phyloP scores from a whole-genome alignment of 257 asterid species.

The Fraxinus excelsior region DNA sequence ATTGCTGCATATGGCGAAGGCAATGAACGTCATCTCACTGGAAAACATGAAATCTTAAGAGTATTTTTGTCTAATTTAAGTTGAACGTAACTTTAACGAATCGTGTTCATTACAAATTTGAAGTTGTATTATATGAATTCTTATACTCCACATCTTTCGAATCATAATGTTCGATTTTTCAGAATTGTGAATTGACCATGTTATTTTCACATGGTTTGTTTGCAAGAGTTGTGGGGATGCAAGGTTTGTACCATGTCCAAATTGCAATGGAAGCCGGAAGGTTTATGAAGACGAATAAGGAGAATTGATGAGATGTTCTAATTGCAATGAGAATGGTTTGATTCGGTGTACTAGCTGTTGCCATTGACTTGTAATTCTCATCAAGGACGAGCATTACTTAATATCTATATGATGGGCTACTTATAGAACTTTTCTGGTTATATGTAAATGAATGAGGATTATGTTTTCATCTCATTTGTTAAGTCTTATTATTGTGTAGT shows the following conservation, averaged over 20 bases:
- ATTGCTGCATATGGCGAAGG: too few species aligned
- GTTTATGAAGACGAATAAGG: slow-evolving; percentile 23
- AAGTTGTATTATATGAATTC: too few species aligned
- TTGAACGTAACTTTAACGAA: too few species aligned
- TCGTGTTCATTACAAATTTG: too few species aligned
- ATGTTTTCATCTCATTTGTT: slow-evolving; percentile 22
- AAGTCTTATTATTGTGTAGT: slow-evolving; percentile 35
- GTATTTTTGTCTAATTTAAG: too few species aligned
- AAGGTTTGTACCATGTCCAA: slow-evolving; percentile 21
- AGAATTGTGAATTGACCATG: too few species aligned
- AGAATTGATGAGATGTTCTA: slow-evolving; percentile 25
- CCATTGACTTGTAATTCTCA: slow-evolving; percentile 22
- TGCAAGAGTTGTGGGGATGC: slow-evolving; percentile 37
- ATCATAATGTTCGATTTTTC: too few species aligned
- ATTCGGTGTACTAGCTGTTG: slow-evolving; percentile 35
- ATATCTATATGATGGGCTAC: neutral
- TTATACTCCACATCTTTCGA: too few species aligned
- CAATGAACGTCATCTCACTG: too few species aligned
- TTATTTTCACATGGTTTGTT: too few species aligned
- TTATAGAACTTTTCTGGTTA: slow-evolving; percentile 28
- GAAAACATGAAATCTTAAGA: too few species aligned
- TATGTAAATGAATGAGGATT: slow-evolving; percentile 9
- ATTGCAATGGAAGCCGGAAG: slow-evolving; percentile 28
- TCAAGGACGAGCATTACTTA: neutral
- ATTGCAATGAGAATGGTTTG: slow-evolving; percentile 42